Percentiles rank a stretch among this genome's conserved stretches.
Conservation (phyloP, 1,139 yeast species). For the Candida tunisiensis region DNA sequence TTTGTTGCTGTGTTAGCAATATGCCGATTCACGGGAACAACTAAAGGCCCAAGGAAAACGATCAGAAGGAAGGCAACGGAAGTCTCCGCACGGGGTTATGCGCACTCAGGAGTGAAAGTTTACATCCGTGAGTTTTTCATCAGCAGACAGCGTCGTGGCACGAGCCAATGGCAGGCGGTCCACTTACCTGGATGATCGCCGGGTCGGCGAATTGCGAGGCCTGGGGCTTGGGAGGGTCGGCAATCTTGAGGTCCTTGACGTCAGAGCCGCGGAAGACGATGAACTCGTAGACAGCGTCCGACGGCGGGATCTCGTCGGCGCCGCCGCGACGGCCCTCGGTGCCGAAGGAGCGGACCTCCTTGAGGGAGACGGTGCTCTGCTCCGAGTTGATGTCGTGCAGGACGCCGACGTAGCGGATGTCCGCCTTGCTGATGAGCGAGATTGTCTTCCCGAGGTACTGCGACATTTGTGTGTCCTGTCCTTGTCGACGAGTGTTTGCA, state of each 20-base stretch:
- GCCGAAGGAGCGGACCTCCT: constrained; percentile 72
- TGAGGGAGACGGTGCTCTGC: constrained; percentile 78
- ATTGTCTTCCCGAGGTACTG: constrained; percentile 88
- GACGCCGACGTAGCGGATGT: constrained; percentile 75
- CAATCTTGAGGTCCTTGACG: constrained; percentile 75
- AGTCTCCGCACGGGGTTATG: too few species aligned
- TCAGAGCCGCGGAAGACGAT: constrained; percentile 87
- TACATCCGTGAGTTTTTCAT: too few species aligned
- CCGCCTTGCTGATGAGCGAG: constrained; percentile 74
- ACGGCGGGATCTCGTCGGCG: constrained; percentile 56
- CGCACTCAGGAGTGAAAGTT: too few species aligned
- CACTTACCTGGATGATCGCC: constrained; percentile 18
- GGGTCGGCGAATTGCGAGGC: constrained; percentile 14
- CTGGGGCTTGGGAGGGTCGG: constrained; percentile 30
- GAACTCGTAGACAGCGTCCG: constrained; percentile 54
- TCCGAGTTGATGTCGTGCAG: constrained; percentile 81
- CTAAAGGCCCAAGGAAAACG: too few species aligned
- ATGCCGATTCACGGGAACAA: too few species aligned
- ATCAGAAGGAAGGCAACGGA: too few species aligned
- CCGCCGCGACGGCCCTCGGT: constrained; percentile 84
- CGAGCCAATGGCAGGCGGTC: constrained; percentile 1
- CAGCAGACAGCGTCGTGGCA: too few species aligned
- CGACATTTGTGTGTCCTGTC: constrained; percentile 31
- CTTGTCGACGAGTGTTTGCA: too few species aligned
- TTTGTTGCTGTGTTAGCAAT: too few species aligned